Conservation (phyloP, 2,329 filamentous ascomycete species). For the Apiospora kogelbergensis region DNA sequence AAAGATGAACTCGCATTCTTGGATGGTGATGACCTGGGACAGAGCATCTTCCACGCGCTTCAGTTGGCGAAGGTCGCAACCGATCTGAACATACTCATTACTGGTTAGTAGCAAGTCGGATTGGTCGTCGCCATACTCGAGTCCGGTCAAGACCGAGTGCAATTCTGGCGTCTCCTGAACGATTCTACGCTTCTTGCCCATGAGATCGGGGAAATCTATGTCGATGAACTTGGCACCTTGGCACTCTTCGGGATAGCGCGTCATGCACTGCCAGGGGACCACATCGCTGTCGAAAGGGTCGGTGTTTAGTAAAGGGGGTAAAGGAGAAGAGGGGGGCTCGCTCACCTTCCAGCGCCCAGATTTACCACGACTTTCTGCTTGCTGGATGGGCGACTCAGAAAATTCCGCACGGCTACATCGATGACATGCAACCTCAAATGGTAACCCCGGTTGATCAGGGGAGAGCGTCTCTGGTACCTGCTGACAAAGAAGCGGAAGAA, state of each 20-base stretch:
- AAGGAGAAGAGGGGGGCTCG: slow-evolving; percentile 23
- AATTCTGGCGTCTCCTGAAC: slow-evolving; percentile 66
- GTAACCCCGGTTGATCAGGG: slow-evolving; percentile 87
- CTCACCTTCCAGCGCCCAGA: slow-evolving; percentile 87
- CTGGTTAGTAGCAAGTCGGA: slow-evolving; percentile 60
- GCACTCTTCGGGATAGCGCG: slow-evolving; percentile 61
- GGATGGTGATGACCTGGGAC: slow-evolving; percentile 55
- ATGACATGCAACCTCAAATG: slow-evolving; percentile 83
- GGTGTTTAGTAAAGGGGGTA: background rate
- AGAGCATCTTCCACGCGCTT: slow-evolving; percentile 59
- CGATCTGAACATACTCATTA: slow-evolving; percentile 73
- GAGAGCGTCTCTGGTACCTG: slow-evolving; percentile 79
- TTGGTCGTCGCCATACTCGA: slow-evolving; percentile 38
- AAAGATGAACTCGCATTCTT: slow-evolving; percentile 68
- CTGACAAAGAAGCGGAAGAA: slow-evolving; percentile 87
- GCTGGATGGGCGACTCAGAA: slow-evolving; percentile 56
- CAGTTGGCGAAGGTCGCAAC: slow-evolving; percentile 76
- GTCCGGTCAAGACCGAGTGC: slow-evolving; percentile 46
- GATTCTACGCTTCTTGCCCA: slow-evolving; percentile 69
- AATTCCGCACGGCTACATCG: slow-evolving; percentile 71
- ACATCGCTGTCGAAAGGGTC: slow-evolving; percentile 63
- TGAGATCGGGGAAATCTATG: slow-evolving; percentile 81
- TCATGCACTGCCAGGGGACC: slow-evolving; percentile 79
- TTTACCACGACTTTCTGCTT: slow-evolving; percentile 77
- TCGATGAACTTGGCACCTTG: slow-evolving; percentile 71